Percentiles rank a stretch among this genome's conserved stretches.
These are phyloP conservation scores for Huntiella savannae DNA, from an alignment of 2,329 filamentous ascomycete species.

Conservation along the genomic window DNA sequence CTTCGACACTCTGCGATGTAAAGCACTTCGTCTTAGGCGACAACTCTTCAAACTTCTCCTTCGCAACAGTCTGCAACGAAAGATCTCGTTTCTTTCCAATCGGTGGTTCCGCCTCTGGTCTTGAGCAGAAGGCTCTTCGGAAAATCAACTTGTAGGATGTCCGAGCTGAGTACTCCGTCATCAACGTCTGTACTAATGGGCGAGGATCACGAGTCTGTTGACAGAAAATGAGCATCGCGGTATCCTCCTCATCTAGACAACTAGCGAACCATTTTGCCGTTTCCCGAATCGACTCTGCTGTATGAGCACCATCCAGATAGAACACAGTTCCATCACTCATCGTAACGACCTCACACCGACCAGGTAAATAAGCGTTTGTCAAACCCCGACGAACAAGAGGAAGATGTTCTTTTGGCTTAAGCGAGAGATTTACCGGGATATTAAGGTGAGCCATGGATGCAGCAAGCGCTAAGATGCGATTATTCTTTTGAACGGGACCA, in stretches of 20 bases:
- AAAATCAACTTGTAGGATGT: conserved; percentile 31
- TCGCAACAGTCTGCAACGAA: conserved; percentile 49
- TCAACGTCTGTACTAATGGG: conserved; percentile 42
- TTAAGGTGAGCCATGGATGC: conserved; percentile 40
- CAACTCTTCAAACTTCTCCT: conserved; percentile 36
- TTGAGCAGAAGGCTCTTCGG: conserved; percentile 59
- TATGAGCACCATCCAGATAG: conserved; percentile 80
- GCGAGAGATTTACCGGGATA: conserved; percentile 11
- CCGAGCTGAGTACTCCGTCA: conserved; percentile 30
- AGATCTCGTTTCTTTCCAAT: conserved; percentile 19
- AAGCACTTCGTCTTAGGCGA: conserved; percentile 27
- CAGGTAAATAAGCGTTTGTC: conserved; percentile 46
- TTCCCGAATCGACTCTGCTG: conserved; percentile 59
- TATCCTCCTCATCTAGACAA: conserved; percentile 19
- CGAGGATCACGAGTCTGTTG: conserved; percentile 69
- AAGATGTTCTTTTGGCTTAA: conserved; percentile 10
- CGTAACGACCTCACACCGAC: conserved; percentile 52
- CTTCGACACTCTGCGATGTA: conserved; percentile 49
- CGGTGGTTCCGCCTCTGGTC: conserved; percentile 35
- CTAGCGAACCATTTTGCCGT: conserved; percentile 59
- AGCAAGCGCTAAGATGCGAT: conserved; percentile 36
- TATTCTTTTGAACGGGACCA: conserved; percentile 36
- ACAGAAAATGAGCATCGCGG: conserved; percentile 62
- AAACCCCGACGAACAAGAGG: conserved; percentile 43
- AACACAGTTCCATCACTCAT: conserved; percentile 37